Percentiles rank a stretch among this genome's conserved stretches.
phyloP scores from a whole-genome alignment of 768 basidiomycete genomes.

The Obba rivulosa region DNA sequence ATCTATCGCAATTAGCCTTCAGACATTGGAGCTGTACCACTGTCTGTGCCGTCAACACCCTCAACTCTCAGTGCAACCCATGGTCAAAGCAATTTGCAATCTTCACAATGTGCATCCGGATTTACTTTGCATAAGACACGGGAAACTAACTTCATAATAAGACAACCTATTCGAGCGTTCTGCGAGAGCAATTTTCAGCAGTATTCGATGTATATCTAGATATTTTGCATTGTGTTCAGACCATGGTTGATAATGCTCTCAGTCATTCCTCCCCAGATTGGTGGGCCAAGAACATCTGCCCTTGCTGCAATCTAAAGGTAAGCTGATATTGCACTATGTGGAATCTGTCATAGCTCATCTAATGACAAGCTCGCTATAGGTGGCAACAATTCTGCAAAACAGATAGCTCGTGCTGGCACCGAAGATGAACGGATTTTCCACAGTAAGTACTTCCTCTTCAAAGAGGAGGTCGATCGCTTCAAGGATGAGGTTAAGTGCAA shows the following conservation, averaged over 20 bases:
- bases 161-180: conserved; percentile 17
- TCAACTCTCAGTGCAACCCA: not conserved
- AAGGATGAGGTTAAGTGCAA: conserved; percentile 25
- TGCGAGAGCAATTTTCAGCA: conserved; percentile 21
- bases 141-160: conserved; percentile 1
- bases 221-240: conserved; percentile 17
- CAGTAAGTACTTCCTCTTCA: conserved; percentile 23
- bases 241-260: conserved; percentile 17
- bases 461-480: conserved; percentile 23
- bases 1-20: not conserved
- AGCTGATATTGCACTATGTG: not conserved
- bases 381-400: conserved; percentile 17
- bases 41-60: not conserved
- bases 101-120: not conserved
- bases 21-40: not conserved
- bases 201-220: conserved; percentile 31
- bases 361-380: conserved; percentile 21
- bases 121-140: no score
- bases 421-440: conserved; percentile 17
- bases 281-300: conserved; percentile 25
- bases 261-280: conserved; percentile 24
- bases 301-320: not conserved
- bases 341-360: no score
- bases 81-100: not conserved
- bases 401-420: conserved; percentile 16